phyloP scores from a whole-genome alignment of 2,329 filamentous ascomycete species.

The Sordariomycetes sp. region DNA sequence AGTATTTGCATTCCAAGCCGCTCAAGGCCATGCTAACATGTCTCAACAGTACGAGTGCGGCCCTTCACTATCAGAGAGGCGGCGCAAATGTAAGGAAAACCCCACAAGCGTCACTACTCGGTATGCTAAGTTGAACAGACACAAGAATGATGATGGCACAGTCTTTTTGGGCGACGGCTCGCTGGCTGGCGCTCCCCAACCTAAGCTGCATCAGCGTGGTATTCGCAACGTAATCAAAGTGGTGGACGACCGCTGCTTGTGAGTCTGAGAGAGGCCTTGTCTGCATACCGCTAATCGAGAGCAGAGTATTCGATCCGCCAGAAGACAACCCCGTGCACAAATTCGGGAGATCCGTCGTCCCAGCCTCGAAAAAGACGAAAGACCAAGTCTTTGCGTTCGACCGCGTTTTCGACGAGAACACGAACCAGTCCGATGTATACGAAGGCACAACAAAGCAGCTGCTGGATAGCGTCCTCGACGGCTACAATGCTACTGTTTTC shows the following conservation, averaged over 20 bases:
- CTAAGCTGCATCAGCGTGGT: conserved; percentile 78
- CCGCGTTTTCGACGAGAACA: conserved; percentile 92
- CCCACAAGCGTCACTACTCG: not conserved
- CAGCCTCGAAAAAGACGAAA: conserved; percentile 83
- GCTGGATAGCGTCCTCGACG: conserved; percentile 91
- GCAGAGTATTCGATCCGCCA: conserved; percentile 90
- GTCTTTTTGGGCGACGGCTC: conserved; percentile 96
- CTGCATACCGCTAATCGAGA: not conserved
- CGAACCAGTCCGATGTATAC: conserved; percentile 86
- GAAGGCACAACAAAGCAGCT: conserved; percentile 82
- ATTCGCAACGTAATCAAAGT: conserved; percentile 92
- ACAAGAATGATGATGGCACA: conserved; percentile 70
- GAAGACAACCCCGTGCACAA: conserved; percentile 89
- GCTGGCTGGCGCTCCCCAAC: conserved; percentile 74
- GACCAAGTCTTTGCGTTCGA: conserved; percentile 98
- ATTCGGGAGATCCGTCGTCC: conserved; percentile 74
- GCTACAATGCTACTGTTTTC: conserved; percentile 98
- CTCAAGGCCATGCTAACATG: conserved; percentile 14
- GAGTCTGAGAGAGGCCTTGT: conserved; percentile 24
- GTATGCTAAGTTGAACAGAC: conserved; percentile 24
- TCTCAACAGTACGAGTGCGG: conserved; percentile 54
- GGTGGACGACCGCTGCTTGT: conserved; percentile 93
- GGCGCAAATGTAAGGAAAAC: conserved; percentile 62
- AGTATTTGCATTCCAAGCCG: conserved; percentile 1
- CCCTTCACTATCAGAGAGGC: conserved; percentile 84